Evolutionary conservation across 805 yeast species (phyloP).

Genomic region (Candida broadrunensis): DNA sequence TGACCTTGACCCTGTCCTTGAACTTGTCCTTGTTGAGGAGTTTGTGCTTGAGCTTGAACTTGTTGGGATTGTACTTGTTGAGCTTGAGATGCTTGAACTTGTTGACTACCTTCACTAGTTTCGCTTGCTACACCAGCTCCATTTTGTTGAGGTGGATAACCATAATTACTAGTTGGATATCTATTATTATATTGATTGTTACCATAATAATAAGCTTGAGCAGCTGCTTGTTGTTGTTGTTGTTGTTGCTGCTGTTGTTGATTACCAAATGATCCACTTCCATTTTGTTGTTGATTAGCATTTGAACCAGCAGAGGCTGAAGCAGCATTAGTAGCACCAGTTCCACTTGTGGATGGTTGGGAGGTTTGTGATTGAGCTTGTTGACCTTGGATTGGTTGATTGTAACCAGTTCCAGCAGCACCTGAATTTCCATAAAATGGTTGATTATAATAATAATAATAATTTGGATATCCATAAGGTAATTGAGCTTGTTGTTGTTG

Average conservation of each 20-base stretch:
- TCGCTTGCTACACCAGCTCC: constrained; percentile 9
- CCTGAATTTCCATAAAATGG: constrained; percentile 36
- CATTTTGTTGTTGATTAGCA: neutral
- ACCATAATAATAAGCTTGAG: constrained; percentile 17
- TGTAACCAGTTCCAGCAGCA: constrained; percentile 17
- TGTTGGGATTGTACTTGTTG: constrained; percentile 5
- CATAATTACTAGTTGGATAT: constrained; percentile 23
- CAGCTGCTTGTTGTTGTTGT: constrained; percentile 6
- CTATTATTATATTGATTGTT: constrained; percentile 27
- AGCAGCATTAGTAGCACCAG: constrained; percentile 6
- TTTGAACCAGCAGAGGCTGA: too few relatives aligned
- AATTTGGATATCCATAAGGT: constrained; percentile 41
- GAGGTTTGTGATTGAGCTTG: neutral
- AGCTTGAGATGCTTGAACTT: neutral
- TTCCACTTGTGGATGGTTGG: constrained; percentile 5
- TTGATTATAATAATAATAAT: constrained; percentile 37
- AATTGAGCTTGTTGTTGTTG: constrained; percentile 22
- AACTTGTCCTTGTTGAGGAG: constrained; percentile 13
- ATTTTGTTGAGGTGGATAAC: constrained; percentile 25
- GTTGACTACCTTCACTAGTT: constrained; percentile 1
- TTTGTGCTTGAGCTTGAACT: constrained; percentile 2
- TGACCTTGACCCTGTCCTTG: constrained; percentile 8
- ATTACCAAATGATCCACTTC: constrained; percentile 1
- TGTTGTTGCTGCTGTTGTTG: too few relatives aligned
- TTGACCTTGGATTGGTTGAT: constrained; percentile 12